Percentiles rank a stretch among this genome's conserved stretches.
These are phyloP conservation scores for Pythium dissotocum DNA, from an alignment of 352 stramenopile genomes.

Conservation along the genomic window DNA sequence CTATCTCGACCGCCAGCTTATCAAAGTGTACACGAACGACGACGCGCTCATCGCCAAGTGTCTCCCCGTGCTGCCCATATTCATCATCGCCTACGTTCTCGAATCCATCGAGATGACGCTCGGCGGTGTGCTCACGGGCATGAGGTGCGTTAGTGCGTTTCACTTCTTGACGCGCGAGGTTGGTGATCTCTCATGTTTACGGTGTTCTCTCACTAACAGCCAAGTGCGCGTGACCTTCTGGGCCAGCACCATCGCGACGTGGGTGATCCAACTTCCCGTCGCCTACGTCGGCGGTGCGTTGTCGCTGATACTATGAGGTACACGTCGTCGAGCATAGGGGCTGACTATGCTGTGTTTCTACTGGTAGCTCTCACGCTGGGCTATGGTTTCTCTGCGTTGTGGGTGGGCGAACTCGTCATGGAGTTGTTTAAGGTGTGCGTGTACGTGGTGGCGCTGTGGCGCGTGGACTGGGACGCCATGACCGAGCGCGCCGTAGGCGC, in stretches of 20 bases:
- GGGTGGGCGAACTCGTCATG: constrained; percentile 62
- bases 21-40: constrained; percentile 65
- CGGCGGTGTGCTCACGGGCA: constrained; percentile 59
- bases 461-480: constrained; percentile 54
- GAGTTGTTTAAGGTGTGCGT: constrained; percentile 62
- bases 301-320: background rate
- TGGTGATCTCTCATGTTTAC: background rate
- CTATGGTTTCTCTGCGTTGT: constrained; percentile 64
- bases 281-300: constrained; percentile 48
- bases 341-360: background rate
- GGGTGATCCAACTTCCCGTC: constrained; percentile 64
- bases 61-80: constrained; percentile 55
- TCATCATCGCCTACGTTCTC: constrained; percentile 58
- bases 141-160: constrained; percentile 43
- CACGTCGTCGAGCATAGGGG: too few species aligned
- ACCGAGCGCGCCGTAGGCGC: constrained; percentile 41
- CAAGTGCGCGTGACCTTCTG: constrained; percentile 66
- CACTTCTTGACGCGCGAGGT: background rate
- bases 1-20: constrained; percentile 46
- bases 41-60: constrained; percentile 46
- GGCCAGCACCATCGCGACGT: constrained; percentile 63
- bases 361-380: constrained; percentile 42
- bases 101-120: constrained; percentile 67
- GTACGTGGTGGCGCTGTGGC: constrained; percentile 45
- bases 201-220: constrained; percentile 14